Conservation (phyloP, 1,284 basidiomycete genomes). For the Lentinus polychrous region DNA sequence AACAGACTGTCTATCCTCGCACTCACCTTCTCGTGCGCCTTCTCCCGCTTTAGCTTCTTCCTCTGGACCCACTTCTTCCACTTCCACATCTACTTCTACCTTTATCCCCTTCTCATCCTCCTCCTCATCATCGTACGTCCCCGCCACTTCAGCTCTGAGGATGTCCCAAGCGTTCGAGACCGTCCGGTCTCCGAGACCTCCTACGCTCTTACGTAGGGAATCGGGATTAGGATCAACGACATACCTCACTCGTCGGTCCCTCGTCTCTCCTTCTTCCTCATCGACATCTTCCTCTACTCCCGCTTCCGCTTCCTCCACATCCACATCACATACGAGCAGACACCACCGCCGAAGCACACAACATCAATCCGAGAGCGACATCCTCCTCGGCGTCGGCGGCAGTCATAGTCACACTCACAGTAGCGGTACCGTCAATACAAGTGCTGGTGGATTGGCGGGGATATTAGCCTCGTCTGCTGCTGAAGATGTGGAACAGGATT, state of each 20-base stretch:
- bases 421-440: too few species aligned
- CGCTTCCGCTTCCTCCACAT: conserved; percentile 8
- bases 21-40: conserved; percentile 36
- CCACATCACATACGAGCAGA: conserved; percentile 2
- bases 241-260: conserved; percentile 7
- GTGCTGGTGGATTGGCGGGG: too few species aligned
- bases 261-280: conserved; percentile 10
- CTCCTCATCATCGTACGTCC: conserved; percentile 1
- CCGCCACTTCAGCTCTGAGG: not conserved
- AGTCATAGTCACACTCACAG: too few species aligned
- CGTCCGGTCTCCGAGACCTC: conserved; percentile 3
- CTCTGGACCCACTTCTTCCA: conserved; percentile 30
- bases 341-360: conserved; percentile 17
- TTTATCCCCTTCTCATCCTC: conserved; percentile 2
- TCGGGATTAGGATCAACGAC: conserved; percentile 1
- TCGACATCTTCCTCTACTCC: conserved; percentile 9
- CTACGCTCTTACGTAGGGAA: conserved; percentile 7
- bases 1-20: conserved; percentile 37
- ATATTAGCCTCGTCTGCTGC: too few species aligned
- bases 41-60: conserved; percentile 36
- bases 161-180: not conserved
- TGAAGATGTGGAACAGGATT: conserved; percentile 42
- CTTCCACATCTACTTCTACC: conserved; percentile 8
- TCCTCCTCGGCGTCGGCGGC: too few species aligned
- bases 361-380: too few species aligned